Percentiles rank a stretch among this genome's conserved stretches.
phyloP scores from a whole-genome alignment of 345 rosid species.

The Combretum micranthum region DNA sequence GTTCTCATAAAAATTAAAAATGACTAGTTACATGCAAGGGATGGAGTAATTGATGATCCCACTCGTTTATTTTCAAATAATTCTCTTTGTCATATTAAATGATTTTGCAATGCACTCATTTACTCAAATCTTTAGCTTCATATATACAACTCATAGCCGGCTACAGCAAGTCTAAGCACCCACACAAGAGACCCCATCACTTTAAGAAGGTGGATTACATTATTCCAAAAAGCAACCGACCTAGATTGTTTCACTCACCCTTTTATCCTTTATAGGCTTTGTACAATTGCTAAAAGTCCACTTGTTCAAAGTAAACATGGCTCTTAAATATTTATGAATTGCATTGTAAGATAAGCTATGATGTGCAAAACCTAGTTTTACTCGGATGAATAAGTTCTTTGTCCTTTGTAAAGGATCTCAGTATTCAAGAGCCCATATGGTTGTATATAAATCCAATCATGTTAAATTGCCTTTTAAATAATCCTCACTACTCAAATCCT shows the following conservation, averaged over 20 bases:
- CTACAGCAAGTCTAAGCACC: constrained; percentile 14
- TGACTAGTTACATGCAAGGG: constrained; percentile 10
- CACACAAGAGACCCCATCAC: background rate
- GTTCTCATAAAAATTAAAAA: constrained; percentile 3
- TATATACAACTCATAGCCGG: constrained; percentile 13
- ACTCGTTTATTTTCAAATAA: constrained; percentile 1
- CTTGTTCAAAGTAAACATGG: too few species aligned
- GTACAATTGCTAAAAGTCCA: too few species aligned
- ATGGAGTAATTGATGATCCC: constrained; percentile 5
- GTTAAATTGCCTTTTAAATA: background rate
- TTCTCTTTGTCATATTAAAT: background rate
- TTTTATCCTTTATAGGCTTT: constrained; percentile 3
- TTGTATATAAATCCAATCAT: background rate
- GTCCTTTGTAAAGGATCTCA: too few species aligned
- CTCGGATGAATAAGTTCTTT: background rate
- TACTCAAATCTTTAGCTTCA: constrained; percentile 5
- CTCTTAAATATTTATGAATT: background rate
- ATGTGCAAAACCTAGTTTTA: constrained; percentile 6
- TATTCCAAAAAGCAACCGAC: constrained; percentile 12
- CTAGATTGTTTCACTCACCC: background rate
- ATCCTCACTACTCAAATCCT: background rate
- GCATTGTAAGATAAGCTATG: constrained; percentile 5
- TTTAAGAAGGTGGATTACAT: constrained; percentile 5
- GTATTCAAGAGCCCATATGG: background rate
- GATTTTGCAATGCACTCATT: constrained; percentile 3